Percentiles rank a stretch among this genome's conserved stretches.
These are phyloP conservation scores for Simplicillium sp. DNA, from an alignment of 2,329 filamentous ascomycete genomes.

Conservation along the genomic window DNA sequence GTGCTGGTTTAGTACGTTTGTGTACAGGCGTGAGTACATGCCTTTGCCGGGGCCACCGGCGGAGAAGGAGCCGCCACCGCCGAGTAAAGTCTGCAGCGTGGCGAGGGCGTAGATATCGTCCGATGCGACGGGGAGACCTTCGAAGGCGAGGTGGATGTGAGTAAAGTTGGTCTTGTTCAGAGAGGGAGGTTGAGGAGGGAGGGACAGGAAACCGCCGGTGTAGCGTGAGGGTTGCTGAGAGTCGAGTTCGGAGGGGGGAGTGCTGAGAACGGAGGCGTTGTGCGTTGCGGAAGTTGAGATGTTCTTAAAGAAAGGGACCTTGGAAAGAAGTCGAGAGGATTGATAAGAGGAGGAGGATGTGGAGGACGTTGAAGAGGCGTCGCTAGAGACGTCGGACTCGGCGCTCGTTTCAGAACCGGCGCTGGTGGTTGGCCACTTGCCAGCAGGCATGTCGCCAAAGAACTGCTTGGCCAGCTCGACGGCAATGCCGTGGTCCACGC, in stretches of 20 bases:
- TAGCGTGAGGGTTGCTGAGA: constrained; percentile 65
- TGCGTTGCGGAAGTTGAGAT: constrained; percentile 65
- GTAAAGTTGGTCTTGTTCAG: constrained; percentile 73
- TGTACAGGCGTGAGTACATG: constrained; percentile 98
- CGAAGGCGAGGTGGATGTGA: constrained; percentile 92
- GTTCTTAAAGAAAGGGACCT: constrained; percentile 84
- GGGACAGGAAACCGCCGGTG: constrained; percentile 84
- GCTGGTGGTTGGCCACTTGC: constrained; percentile 34
- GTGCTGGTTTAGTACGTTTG: constrained; percentile 94
- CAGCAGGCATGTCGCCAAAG: constrained; percentile 80
- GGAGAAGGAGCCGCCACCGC: constrained; percentile 92
- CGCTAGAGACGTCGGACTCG: constrained; percentile 6
- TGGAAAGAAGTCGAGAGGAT: constrained; percentile 64
- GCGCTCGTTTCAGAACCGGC: constrained; percentile 50
- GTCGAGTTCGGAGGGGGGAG: constrained; percentile 39
- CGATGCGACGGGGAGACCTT: constrained; percentile 82
- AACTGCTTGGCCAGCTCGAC: constrained; percentile 71
- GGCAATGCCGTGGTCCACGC: constrained; percentile 73
- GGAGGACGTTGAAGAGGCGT: constrained; percentile 15
- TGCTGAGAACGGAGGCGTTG: constrained; percentile 45
- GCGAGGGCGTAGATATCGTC: constrained; percentile 94
- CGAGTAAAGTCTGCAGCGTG: constrained; percentile 89
- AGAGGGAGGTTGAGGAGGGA: constrained; percentile 71
- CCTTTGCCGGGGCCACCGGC: constrained; percentile 95
- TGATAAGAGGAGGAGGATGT: constrained; percentile 21